Percentiles rank a stretch among this genome's conserved stretches.
These are phyloP conservation scores for Cylindrotheca closterium DNA, from an alignment of 108 stramenopile species.

Conservation along the genomic window DNA sequence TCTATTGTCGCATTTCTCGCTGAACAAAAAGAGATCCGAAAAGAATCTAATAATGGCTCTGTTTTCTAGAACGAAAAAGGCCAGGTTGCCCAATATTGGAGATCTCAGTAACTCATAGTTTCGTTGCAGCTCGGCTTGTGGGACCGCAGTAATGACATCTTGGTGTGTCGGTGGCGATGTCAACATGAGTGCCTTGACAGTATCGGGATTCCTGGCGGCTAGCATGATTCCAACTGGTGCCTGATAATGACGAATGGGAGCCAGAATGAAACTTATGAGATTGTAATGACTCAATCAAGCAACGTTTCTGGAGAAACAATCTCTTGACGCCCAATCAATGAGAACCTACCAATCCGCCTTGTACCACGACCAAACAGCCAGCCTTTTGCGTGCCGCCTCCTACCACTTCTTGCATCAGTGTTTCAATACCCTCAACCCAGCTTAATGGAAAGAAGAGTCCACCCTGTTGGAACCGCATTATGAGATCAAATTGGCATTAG, in stretches of 20 bases:
- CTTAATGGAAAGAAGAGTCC: slow-evolving; percentile 56
- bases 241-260: no score
- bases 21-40: slow-evolving; percentile 62
- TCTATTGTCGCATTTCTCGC: slow-evolving; percentile 38
- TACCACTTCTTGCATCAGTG: slow-evolving; percentile 26
- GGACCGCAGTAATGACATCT: slow-evolving; percentile 56
- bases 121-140: slow-evolving; percentile 39
- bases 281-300: no score
- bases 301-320: no score
- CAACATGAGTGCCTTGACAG: slow-evolving; percentile 40
- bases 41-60: slow-evolving; percentile 57
- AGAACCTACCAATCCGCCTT: slow-evolving; percentile 54
- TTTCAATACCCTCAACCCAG: slow-evolving; percentile 62
- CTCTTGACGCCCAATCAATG: no score
- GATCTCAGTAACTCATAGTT: slow-evolving; percentile 60
- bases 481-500: background rate
- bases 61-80: slow-evolving; percentile 56
- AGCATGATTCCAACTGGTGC: slow-evolving; percentile 60
- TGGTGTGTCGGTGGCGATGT: slow-evolving; percentile 60
- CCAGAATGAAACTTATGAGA: no score
- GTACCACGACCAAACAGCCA: slow-evolving; percentile 49
- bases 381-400: background rate
- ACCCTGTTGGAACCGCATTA: background rate
- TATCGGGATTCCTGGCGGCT: slow-evolving; percentile 51
- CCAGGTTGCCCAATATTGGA: slow-evolving; percentile 41